Evolutionary conservation across 306 rosid species (phyloP).

Genomic region (Rosa chinensis): DNA sequence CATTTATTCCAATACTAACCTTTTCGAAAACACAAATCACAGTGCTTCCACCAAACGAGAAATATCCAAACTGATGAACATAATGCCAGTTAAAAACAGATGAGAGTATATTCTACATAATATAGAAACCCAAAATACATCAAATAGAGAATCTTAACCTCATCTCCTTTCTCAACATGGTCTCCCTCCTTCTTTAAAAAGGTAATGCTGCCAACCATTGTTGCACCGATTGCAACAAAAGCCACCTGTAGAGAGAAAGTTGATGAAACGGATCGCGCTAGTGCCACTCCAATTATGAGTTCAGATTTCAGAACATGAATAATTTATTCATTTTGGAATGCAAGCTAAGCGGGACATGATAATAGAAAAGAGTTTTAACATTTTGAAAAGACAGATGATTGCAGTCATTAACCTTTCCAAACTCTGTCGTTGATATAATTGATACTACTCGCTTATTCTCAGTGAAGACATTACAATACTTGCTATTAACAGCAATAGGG

Average conservation of each 20-base stretch:
- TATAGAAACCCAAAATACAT: conserved; percentile 3
- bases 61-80: conserved; percentile 76
- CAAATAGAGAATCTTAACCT: conserved; percentile 49
- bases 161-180: conserved; percentile 85
- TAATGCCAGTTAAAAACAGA: conserved; percentile 31
- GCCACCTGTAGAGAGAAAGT: conserved; percentile 65
- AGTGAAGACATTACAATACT: conserved; percentile 94
- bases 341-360: not conserved
- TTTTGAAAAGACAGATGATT: conserved; percentile 23
- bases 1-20: conserved; percentile 45
- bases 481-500: conserved; percentile 97
- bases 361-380: conserved; percentile 6
- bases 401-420: conserved; percentile 76
- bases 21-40: conserved; percentile 85
- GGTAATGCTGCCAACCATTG: conserved; percentile 97
- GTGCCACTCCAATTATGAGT: not conserved
- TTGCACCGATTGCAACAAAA: conserved; percentile 93
- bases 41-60: conserved; percentile 98
- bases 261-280: not conserved
- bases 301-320: not conserved
- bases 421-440: conserved; percentile 65
- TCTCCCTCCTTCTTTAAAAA: conserved; percentile 77
- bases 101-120: not conserved
- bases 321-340: not conserved
- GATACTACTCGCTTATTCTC: conserved; percentile 94